Percentiles rank a stretch among this genome's conserved stretches.
phyloP scores from a whole-genome alignment of 352 stramenopile species.

The Blastocystis sp. region DNA sequence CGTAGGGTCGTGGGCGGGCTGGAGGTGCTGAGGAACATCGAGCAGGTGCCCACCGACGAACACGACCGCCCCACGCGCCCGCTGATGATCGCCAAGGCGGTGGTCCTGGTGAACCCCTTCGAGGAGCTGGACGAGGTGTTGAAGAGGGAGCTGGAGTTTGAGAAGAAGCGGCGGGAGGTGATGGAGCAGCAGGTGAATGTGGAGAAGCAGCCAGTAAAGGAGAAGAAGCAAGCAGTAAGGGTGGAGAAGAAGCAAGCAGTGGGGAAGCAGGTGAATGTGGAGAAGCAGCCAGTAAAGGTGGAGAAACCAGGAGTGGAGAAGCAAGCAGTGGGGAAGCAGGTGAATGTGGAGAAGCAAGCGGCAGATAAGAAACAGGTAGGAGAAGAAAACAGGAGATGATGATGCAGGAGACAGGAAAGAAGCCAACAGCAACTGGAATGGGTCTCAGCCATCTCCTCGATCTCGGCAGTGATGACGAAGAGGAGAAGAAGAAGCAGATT shows the following conservation, averaged over 20 bases:
- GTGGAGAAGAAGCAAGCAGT: neutral
- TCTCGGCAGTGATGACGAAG: conserved; percentile 73
- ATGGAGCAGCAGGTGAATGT: neutral
- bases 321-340: no score
- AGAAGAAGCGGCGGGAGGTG: conserved; percentile 29
- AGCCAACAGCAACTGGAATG: no score
- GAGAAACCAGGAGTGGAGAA: no score
- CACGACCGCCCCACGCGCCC: conserved; percentile 82
- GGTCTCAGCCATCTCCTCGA: neutral
- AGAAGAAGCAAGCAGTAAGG: conserved; percentile 6
- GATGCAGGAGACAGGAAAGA: no score
- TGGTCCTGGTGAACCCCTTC: conserved; percentile 86
- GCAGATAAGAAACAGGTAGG: no score
- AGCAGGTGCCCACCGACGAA: conserved; percentile 77
- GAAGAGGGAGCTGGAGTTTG: conserved; percentile 27
- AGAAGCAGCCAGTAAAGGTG: no score
- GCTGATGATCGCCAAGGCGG: conserved; percentile 78
- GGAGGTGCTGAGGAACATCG: conserved; percentile 80
- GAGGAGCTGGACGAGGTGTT: conserved; percentile 74
- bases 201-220: neutral
- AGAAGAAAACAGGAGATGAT: no score
- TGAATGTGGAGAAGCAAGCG: no score
- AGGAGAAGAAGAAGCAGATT: conserved; percentile 75
- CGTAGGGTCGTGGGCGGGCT: conserved; percentile 85
- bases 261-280: neutral